These are phyloP conservation scores for Gymnopus androsaceus DNA, from an alignment of 1,284 basidiomycete species.

Conservation along the genomic window DNA sequence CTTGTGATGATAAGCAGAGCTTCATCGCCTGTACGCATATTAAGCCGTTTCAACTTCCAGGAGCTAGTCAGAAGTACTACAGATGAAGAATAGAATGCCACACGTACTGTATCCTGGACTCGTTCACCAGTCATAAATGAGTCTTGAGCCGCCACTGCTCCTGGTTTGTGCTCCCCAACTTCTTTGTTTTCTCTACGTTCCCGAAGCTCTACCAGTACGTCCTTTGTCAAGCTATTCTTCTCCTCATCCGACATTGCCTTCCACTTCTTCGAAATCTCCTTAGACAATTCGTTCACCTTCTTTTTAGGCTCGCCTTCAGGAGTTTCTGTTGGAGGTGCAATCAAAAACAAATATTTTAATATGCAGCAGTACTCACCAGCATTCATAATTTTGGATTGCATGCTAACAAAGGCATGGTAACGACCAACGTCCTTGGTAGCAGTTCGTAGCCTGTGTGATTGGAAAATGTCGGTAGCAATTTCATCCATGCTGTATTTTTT, in stretches of 20 bases:
- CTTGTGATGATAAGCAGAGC: conserved; percentile 10
- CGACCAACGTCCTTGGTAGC: not conserved
- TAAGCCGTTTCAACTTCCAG: conserved; percentile 11
- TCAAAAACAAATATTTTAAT: not conserved
- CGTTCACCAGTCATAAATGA: conserved; percentile 4
- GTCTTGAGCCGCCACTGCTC: conserved; percentile 13
- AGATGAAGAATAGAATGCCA: not conserved
- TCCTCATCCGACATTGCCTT: conserved; percentile 13
- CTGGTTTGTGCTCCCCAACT: conserved; percentile 5
- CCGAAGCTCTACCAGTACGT: conserved; percentile 1
- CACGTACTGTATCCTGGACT: not conserved
- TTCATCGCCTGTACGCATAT: conserved; percentile 16
- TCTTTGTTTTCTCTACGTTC: conserved; percentile 6
- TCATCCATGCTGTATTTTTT: not conserved
- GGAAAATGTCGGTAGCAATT: conserved; percentile 3
- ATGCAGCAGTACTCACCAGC: not conserved
- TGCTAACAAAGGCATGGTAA: not conserved
- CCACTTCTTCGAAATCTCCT: conserved; percentile 12
- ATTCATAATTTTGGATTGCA: not conserved
- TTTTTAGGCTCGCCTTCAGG: conserved; percentile 5
- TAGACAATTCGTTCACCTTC: not conserved
- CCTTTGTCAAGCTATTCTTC: not conserved
- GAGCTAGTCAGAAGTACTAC: not conserved
- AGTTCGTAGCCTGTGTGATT: not conserved
- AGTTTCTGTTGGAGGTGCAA: not conserved